Conservation (phyloP, 73 alveolate species). For the Symbiodinium pilosum region DNA sequence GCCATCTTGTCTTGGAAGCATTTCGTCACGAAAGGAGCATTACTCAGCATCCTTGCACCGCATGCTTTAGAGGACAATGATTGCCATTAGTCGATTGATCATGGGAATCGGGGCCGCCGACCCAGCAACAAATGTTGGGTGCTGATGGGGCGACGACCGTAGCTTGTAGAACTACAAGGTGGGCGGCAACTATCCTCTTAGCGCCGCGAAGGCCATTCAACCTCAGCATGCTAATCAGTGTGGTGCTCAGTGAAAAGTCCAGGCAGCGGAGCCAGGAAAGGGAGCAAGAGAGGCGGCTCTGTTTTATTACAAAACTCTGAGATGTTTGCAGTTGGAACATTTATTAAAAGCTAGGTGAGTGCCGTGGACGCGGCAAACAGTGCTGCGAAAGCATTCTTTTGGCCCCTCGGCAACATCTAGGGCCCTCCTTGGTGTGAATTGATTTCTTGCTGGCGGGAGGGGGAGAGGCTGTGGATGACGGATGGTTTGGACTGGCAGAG, state of each 20-base stretch:
- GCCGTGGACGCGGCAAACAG: conserved; percentile 62
- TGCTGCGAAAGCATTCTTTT: conserved; percentile 57
- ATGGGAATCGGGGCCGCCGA: conserved; percentile 40
- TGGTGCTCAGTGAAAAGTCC: no score
- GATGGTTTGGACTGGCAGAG: no score
- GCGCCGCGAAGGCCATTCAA: conserved; percentile 84
- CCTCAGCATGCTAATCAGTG: no score
- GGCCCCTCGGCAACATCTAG: background rate
- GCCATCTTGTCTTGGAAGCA: no score
- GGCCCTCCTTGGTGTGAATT: no score
- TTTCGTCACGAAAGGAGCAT: no score
- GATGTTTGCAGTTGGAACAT: background rate
- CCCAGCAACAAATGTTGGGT: background rate
- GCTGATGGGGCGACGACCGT: no score
- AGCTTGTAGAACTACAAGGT: background rate
- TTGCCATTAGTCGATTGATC: conserved; percentile 20
- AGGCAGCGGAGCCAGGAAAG: background rate
- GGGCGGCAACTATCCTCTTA: conserved; percentile 75
- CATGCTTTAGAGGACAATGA: conserved; percentile 29
- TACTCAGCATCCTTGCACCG: background rate
- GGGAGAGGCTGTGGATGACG: no score
- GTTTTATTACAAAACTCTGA: background rate
- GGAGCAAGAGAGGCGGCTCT: background rate
- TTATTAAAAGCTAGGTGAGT: background rate
- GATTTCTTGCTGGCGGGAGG: no score